These are phyloP conservation scores for Eutrema heterophyllum DNA, from an alignment of 345 rosid genomes.

Conservation along the genomic window DNA sequence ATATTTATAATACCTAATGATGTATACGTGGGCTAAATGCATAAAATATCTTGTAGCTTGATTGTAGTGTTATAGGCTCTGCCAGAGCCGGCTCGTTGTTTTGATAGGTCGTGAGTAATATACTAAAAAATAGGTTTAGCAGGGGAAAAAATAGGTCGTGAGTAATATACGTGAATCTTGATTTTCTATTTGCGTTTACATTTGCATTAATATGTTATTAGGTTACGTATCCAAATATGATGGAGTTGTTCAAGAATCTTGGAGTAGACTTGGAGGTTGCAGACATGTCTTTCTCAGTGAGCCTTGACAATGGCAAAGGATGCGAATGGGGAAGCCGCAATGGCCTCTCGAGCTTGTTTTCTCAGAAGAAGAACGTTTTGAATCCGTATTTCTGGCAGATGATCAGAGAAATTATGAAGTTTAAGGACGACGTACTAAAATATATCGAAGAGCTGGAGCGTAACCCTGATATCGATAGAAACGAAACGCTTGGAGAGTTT, in stretches of 20 bases:
- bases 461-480: slow-evolving; percentile 48
- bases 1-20: too few relatives aligned
- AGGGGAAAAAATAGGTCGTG: too few relatives aligned
- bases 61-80: too few relatives aligned
- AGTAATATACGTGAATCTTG: too few relatives aligned
- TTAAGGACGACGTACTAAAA: slow-evolving; percentile 55
- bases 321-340: slow-evolving; percentile 82
- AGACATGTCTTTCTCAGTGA: slow-evolving; percentile 74
- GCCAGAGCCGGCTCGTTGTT: too few relatives aligned
- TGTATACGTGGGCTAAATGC: too few relatives aligned
- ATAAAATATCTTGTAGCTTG: too few relatives aligned
- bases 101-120: too few relatives aligned
- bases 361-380: slow-evolving; percentile 49
- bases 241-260: slow-evolving; percentile 65
- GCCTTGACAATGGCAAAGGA: slow-evolving; percentile 58
- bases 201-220: slow-evolving; percentile 23
- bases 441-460: slow-evolving; percentile 55
- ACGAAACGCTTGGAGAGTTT: slow-evolving; percentile 59
- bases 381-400: slow-evolving; percentile 67
- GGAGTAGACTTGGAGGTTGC: slow-evolving; percentile 67
- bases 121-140: too few relatives aligned
- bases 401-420: slow-evolving; percentile 51
- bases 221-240: slow-evolving; percentile 83
- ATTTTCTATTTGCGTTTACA: too few relatives aligned
- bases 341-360: slow-evolving; percentile 56